Percentiles rank a stretch among this genome's conserved stretches.
Conservation (phyloP, 2,329 filamentous ascomycete genomes). For the Trichoderma afroharzianum region DNA sequence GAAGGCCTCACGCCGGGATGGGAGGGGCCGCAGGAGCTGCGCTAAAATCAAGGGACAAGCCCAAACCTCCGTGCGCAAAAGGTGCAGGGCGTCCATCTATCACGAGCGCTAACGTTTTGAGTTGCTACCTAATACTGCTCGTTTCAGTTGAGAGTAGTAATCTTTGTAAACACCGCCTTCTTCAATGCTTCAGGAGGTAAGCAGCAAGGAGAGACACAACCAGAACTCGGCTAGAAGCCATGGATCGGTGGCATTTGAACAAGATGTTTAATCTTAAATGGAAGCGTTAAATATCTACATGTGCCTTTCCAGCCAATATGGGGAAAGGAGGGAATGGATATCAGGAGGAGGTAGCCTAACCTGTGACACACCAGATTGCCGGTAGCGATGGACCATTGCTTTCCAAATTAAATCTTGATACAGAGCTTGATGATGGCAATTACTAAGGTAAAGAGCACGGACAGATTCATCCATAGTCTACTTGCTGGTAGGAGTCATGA, state of each 20-base stretch:
- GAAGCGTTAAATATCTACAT: neutral
- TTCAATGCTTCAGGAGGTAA: neutral
- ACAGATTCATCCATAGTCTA: neutral
- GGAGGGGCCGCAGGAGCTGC: neutral
- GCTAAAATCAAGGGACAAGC: neutral
- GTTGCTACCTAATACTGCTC: neutral
- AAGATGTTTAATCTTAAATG: neutral
- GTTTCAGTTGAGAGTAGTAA: constrained; percentile 7
- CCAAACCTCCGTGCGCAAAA: neutral
- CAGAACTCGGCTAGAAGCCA: neutral
- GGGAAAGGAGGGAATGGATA: neutral
- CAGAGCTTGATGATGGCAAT: neutral
- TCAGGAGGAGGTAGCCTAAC: neutral
- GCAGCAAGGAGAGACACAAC: neutral
- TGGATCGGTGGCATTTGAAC: no score
- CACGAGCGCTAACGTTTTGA: constrained; percentile 4
- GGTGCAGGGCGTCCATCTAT: constrained; percentile 2
- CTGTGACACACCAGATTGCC: neutral
- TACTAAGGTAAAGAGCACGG: neutral
- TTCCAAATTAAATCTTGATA: neutral
- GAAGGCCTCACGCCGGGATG: neutral
- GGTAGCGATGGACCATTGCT: neutral
- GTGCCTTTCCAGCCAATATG: neutral
- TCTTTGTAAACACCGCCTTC: neutral
- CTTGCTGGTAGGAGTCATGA: neutral